Evolutionary conservation across 2,329 filamentous ascomycete genomes (phyloP).

Genomic region (Arthrinium puccinioides): DNA sequence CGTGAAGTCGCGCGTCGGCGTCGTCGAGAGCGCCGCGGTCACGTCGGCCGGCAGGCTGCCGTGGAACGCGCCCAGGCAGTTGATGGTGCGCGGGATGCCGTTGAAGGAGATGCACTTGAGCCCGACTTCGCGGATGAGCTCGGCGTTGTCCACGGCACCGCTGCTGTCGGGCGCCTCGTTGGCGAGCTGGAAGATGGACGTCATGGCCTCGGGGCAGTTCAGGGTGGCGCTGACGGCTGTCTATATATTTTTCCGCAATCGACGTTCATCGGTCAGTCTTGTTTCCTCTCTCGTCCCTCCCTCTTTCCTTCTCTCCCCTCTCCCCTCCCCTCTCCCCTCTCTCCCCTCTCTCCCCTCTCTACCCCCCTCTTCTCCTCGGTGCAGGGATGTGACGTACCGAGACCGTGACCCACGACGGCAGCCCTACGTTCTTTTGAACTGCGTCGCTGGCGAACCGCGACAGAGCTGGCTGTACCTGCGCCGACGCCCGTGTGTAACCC

Average conservation of each 20-base stretch:
- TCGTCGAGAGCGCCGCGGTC: conserved; percentile 43
- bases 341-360: no score
- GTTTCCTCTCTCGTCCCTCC: no score
- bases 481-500: conserved; percentile 56
- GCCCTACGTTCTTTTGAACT: conserved; percentile 36
- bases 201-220: conserved; percentile 73
- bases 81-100: conserved; percentile 77
- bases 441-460: conserved; percentile 58
- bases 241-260: no score
- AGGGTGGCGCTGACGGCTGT: conserved; percentile 79
- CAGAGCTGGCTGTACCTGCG: conserved; percentile 57
- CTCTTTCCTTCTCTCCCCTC: no score
- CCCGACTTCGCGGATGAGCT: conserved; percentile 68
- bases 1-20: conserved; percentile 46
- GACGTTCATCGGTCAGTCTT: no score
- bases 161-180: conserved; percentile 14
- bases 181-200: conserved; percentile 51
- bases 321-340: no score
- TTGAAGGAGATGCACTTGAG: conserved; percentile 76
- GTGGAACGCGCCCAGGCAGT: conserved; percentile 68
- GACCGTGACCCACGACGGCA: conserved; percentile 25
- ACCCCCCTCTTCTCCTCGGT: no score
- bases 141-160: conserved; percentile 44
- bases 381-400: conserved; percentile 17
- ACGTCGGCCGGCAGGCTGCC: conserved; percentile 52